phyloP scores from a whole-genome alignment of 805 yeast species.

The Wickerhamomyces kurtzmanii region DNA sequence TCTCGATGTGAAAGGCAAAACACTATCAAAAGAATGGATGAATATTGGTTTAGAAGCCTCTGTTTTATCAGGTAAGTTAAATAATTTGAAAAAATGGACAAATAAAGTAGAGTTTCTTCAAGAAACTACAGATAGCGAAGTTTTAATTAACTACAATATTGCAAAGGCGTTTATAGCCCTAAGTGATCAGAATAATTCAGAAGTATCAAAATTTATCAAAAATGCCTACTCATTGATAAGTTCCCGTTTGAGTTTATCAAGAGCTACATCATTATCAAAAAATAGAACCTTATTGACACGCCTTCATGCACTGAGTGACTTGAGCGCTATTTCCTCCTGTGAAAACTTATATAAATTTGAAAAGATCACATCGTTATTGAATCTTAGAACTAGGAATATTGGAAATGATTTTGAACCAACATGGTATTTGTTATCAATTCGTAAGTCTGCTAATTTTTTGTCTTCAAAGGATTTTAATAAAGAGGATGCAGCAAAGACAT shows the following conservation, averaged over 20 bases:
- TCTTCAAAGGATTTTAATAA: slow-evolving; percentile 11
- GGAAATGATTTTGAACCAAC: slow-evolving; percentile 52
- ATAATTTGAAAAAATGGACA: slow-evolving; percentile 49
- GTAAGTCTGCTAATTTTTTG: slow-evolving; percentile 36
- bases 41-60: slow-evolving; percentile 70
- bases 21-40: slow-evolving; percentile 36
- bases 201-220: slow-evolving; percentile 30
- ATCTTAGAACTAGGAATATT: slow-evolving; percentile 16
- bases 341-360: slow-evolving; percentile 8
- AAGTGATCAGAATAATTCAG: slow-evolving; percentile 19
- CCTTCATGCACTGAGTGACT: slow-evolving; percentile 54
- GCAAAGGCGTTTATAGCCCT: slow-evolving; percentile 54
- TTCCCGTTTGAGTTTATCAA: slow-evolving; percentile 37
- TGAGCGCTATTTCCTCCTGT: slow-evolving; percentile 27
- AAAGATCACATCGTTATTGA: slow-evolving; percentile 8
- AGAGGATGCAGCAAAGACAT: slow-evolving; percentile 35
- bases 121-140: slow-evolving; percentile 37
- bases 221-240: slow-evolving; percentile 55
- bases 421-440: slow-evolving; percentile 48
- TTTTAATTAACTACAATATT: slow-evolving; percentile 48
- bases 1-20: neutral
- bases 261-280: slow-evolving; percentile 40
- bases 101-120: slow-evolving; percentile 32
- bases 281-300: slow-evolving; percentile 36
- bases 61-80: slow-evolving; percentile 48